A percentile compares a stretch with the other conserved stretches of the same genome.
phyloP scores from a whole-genome alignment of 345 rosid genomes.

The Brassica cretica region DNA sequence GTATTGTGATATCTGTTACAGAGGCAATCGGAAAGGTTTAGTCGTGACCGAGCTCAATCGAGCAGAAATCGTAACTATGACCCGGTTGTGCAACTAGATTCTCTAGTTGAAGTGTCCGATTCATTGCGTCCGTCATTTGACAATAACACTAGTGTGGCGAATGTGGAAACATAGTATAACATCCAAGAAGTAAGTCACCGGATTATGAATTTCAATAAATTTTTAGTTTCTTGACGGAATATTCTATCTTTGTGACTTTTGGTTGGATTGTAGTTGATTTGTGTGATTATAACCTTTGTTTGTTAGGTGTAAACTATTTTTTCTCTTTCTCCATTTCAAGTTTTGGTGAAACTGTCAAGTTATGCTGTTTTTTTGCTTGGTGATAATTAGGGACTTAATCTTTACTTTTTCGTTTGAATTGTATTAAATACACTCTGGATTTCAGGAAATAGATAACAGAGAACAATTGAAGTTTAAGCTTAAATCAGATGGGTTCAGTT shows the following conservation, averaged over 20 bases:
- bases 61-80: conserved; percentile 60
- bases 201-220: conserved; percentile 46
- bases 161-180: conserved; percentile 72
- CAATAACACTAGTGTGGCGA: conserved; percentile 66
- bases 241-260: conserved; percentile 39
- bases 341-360: conserved; percentile 1
- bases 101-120: conserved; percentile 63
- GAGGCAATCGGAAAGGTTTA: conserved; percentile 76
- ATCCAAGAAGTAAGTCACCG: conserved; percentile 80
- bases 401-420: conserved; percentile 10
- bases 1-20: conserved; percentile 41
- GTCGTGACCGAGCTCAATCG: conserved; percentile 59
- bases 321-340: conserved; percentile 31
- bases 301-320: conserved; percentile 13
- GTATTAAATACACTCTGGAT: neutral
- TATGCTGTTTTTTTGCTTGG: conserved; percentile 14
- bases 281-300: neutral
- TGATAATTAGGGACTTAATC: conserved; percentile 6
- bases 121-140: conserved; percentile 54
- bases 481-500: conserved; percentile 71
- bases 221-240: conserved; percentile 26
- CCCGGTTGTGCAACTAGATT: conserved; percentile 53
- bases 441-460: conserved; percentile 59
- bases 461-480: conserved; percentile 74
- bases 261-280: conserved; percentile 6